Evolutionary conservation across 2,329 filamentous ascomycete species (phyloP), one percentile per base, ranked within the genome.

Genomic region (Alternaria postmessia): DNA sequence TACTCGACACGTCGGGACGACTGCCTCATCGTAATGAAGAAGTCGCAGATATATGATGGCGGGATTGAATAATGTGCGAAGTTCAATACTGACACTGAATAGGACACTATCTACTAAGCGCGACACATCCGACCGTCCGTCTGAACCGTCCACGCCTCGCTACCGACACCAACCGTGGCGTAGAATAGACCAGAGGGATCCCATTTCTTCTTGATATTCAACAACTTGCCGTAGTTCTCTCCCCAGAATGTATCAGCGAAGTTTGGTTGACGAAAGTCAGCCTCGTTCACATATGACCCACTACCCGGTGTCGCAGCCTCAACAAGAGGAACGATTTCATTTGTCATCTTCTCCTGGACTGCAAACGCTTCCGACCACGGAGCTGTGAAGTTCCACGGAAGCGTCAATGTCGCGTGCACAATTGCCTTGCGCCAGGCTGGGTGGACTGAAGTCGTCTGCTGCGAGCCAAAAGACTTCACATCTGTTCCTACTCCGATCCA

Each of bases 131-230:
- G 57, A 9, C 66, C 66, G 18, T 68, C 69, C 44, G 30, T 26
- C 22, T 24, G 28, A 16, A 59, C 51, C 18, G 38, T 59, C 69
- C 72, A 76, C 5, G 58, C 62, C 54, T 75, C 72, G 48, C 71
- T 74, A 7, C 72, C 72, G 4, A 76, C 73, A 6, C 62, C 68
- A 8, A 69, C 69, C 2, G 65, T 68, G 3, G 63, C 71, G 44
- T 72, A 76, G 53, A 77, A 77, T 16, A 77, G 30, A 36, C 53
- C 53, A 11, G 62, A 64, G 3, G 73, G 70, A 66, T 77, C 75
- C 63, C 68, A 72, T 42, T 73, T 72, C 49, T 64, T 64, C 65
- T 76, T 75, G 9, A 76, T 56, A 4, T 52, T 46, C 32, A 74
- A 43, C 41, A 78, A 39, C 28, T 58, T 64, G 3, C 60, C 42